phyloP scores from a whole-genome alignment of 495 filamentous ascomycete genomes.

The Halenospora varia region DNA sequence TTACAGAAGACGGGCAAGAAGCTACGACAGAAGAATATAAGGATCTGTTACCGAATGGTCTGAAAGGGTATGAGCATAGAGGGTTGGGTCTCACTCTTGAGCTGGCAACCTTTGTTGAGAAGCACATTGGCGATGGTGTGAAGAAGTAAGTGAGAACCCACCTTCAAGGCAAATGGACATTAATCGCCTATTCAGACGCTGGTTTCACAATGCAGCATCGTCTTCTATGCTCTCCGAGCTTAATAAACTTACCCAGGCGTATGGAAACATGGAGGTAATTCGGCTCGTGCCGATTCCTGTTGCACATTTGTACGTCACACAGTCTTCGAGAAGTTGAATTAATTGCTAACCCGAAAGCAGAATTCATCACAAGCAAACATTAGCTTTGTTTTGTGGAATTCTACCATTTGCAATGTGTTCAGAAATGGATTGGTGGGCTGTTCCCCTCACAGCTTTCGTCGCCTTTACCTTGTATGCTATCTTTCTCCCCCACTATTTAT shows the following conservation, averaged over 20 bases:
- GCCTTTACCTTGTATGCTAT: conserved; percentile 65
- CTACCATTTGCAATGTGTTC: conserved; percentile 71
- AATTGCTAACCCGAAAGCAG: conserved; percentile 24
- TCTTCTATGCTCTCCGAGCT: conserved; percentile 60
- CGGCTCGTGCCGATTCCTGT: conserved; percentile 67
- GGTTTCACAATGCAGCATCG: conserved; percentile 60
- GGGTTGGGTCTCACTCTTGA: conserved; percentile 64
- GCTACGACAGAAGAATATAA: conserved; percentile 56
- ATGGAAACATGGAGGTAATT: conserved; percentile 73
- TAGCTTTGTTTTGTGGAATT: conserved; percentile 67
- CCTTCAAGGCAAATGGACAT: background rate
- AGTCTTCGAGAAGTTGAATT: background rate
- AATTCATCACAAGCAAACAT: conserved; percentile 73
- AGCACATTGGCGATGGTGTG: conserved; percentile 61
- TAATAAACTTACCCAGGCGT: conserved; percentile 58
- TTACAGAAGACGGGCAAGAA: conserved; percentile 40
- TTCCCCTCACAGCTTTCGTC: conserved; percentile 62
- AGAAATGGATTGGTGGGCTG: conserved; percentile 67
- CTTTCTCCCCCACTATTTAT: background rate
- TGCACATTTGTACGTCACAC: conserved; percentile 56
- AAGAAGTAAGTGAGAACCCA: conserved; percentile 28
- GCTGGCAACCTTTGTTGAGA: conserved; percentile 63
- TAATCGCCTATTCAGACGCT: conserved; percentile 28
- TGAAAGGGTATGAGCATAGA: conserved; percentile 58
- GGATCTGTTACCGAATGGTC: conserved; percentile 52